Evolutionary conservation across 2,329 filamentous ascomycete species (phyloP).

Genomic region (Colletotrichum euphorbiae): DNA sequence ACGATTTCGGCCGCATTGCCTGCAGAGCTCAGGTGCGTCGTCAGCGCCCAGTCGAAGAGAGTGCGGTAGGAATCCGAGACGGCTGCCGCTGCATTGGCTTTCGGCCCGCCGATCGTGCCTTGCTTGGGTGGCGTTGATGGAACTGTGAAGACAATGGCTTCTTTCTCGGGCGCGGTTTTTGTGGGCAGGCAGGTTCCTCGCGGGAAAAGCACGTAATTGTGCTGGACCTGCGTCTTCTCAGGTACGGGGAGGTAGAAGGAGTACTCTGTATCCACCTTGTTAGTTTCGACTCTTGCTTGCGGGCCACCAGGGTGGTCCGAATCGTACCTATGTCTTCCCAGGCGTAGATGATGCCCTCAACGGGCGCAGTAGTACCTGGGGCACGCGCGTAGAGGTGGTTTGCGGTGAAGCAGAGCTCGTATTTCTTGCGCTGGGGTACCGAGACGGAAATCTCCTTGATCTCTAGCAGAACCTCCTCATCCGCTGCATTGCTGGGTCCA

Average conservation of each 20-base stretch:
- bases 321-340: constrained; percentile 71
- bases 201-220: constrained; percentile 75
- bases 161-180: constrained; percentile 57
- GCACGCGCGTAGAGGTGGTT: constrained; percentile 69
- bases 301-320: background rate
- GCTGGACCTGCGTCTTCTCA: constrained; percentile 73
- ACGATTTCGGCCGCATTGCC: constrained; percentile 62
- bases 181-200: constrained; percentile 64
- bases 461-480: constrained; percentile 66
- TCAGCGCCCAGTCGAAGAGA: constrained; percentile 71
- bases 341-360: constrained; percentile 66
- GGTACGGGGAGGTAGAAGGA: constrained; percentile 74
- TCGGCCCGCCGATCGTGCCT: constrained; percentile 64
- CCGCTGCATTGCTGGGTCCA: constrained; percentile 52
- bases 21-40: constrained; percentile 61
- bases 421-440: constrained; percentile 76
- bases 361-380: constrained; percentile 62
- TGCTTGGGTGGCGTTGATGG: constrained; percentile 70
- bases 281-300: background rate
- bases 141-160: constrained; percentile 75
- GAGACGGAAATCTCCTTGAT: constrained; percentile 76
- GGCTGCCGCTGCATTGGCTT: constrained; percentile 60
- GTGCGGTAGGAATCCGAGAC: constrained; percentile 70
- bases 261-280: constrained; percentile 58
- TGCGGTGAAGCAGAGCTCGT: constrained; percentile 71